phyloP scores from a whole-genome alignment of 1,139 yeast genomes.

The Kurtzmaniella quercitrusa region DNA sequence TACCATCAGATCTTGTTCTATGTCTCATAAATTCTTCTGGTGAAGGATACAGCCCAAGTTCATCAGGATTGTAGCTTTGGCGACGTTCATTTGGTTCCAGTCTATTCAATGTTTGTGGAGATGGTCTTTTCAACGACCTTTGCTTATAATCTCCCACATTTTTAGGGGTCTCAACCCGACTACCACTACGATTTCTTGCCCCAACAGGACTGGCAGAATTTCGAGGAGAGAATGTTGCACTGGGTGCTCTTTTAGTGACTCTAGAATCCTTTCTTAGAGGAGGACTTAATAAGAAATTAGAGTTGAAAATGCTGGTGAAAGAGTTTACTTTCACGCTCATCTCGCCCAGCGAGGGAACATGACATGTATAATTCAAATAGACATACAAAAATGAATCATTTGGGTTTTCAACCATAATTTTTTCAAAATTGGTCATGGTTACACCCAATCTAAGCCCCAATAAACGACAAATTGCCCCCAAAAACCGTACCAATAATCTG shows the following conservation, averaged over 20 bases:
- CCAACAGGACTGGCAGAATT: background rate
- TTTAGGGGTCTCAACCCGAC: background rate
- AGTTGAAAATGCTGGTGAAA: background rate
- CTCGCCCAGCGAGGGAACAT: conserved; percentile 9
- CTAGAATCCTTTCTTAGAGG: background rate
- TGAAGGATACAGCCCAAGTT: background rate
- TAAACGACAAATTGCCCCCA: background rate
- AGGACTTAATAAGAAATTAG: background rate
- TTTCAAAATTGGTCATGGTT: conserved; percentile 1
- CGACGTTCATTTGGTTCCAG: background rate
- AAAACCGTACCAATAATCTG: background rate
- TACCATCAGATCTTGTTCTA: background rate
- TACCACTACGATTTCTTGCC: background rate
- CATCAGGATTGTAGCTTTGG: background rate
- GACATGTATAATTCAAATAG: conserved; percentile 11
- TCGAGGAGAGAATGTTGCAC: background rate
- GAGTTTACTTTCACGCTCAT: conserved; percentile 6
- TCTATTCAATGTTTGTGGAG: background rate
- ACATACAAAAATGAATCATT: conserved; percentile 8
- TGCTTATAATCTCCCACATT: background rate
- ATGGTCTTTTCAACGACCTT: background rate
- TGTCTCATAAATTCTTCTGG: background rate
- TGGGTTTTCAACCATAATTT: conserved; percentile 1
- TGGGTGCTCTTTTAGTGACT: background rate
- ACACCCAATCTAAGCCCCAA: background rate